Percentiles rank a stretch among this genome's conserved stretches.
Conservation (phyloP, 805 yeast genomes). For the Debaryomyces maramus region DNA sequence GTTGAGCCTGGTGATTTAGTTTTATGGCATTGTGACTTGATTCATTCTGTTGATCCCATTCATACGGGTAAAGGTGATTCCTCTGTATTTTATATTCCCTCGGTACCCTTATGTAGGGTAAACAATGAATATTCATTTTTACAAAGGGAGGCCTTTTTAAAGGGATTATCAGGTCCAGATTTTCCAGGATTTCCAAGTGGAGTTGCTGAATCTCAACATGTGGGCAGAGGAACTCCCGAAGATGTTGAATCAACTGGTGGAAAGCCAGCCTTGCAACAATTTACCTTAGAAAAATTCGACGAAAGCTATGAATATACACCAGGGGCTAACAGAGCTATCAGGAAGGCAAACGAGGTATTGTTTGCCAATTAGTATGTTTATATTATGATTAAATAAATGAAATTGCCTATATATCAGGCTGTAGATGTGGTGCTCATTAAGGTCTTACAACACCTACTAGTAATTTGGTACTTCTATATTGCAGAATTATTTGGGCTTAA, state of each 20-base stretch:
- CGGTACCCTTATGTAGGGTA: slow-evolving; percentile 29
- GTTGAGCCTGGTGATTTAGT: slow-evolving; percentile 45
- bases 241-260: slow-evolving; percentile 21
- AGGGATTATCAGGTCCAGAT: slow-evolving; percentile 24
- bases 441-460: too few species aligned
- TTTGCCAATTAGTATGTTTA: too few species aligned
- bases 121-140: slow-evolving; percentile 17
- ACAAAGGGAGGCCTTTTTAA: slow-evolving; percentile 20
- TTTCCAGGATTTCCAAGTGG: slow-evolving; percentile 25
- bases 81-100: slow-evolving; percentile 39
- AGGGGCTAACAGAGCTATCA: slow-evolving; percentile 11
- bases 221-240: slow-evolving; percentile 16
- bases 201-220: slow-evolving; percentile 21
- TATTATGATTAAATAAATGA: too few species aligned
- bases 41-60: slow-evolving; percentile 41
- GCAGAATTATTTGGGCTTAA: too few species aligned
- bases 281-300: slow-evolving; percentile 17
- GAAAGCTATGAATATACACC: slow-evolving; percentile 7
- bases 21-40: slow-evolving; percentile 44
- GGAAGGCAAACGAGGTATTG: slow-evolving; percentile 6
- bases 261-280: slow-evolving; percentile 15
- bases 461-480: too few species aligned
- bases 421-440: too few species aligned
- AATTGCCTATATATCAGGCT: too few species aligned
- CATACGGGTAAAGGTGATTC: slow-evolving; percentile 36